These are phyloP conservation scores for Cyclocybe aegerita DNA, from an alignment of 768 basidiomycete species.

Conservation along the genomic window DNA sequence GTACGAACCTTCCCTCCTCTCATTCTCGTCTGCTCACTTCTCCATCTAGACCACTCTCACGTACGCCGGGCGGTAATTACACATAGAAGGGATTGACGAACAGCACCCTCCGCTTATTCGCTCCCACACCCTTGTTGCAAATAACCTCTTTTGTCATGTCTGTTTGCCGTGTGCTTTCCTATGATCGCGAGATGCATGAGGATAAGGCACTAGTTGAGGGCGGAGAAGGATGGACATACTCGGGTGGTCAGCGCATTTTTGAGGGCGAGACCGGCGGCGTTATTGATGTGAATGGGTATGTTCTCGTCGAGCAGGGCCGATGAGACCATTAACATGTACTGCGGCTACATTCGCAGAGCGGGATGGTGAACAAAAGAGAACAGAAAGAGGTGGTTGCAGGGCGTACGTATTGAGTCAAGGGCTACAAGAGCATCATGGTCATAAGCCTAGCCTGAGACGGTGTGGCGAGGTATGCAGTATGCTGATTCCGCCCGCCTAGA, in stretches of 20 bases:
- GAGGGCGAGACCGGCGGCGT: slow-evolving; percentile 94
- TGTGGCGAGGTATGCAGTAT: too few species aligned
- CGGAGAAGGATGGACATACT: slow-evolving; percentile 50
- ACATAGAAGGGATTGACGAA: too few species aligned
- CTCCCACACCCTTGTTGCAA: too few species aligned
- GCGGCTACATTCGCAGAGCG: slow-evolving; percentile 54
- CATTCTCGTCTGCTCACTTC: too few species aligned
- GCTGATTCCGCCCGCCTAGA: too few species aligned
- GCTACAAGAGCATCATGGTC: too few species aligned
- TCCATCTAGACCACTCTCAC: too few species aligned
- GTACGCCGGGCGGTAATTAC: too few species aligned
- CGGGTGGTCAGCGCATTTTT: slow-evolving; percentile 93
- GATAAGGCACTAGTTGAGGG: slow-evolving; percentile 14
- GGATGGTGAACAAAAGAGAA: slow-evolving; percentile 18
- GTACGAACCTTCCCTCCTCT: too few species aligned
- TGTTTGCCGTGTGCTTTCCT: slow-evolving; percentile 76
- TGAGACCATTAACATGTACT: slow-evolving; percentile 91
- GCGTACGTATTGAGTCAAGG: slow-evolving; percentile 87
- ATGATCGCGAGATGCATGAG: slow-evolving; percentile 21
- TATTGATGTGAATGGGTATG: slow-evolving; percentile 72
- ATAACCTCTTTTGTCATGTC: slow-evolving; percentile 52
- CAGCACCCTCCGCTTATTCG: too few species aligned
- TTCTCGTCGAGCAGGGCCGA: slow-evolving; percentile 81
- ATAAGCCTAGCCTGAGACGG: too few species aligned
- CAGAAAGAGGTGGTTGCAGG: slow-evolving; percentile 14